Evolutionary conservation across 2,329 filamentous ascomycete genomes (phyloP), one percentile per base, ranked within the genome.

Genomic region (Nothomitra cinnamomea): DNA sequence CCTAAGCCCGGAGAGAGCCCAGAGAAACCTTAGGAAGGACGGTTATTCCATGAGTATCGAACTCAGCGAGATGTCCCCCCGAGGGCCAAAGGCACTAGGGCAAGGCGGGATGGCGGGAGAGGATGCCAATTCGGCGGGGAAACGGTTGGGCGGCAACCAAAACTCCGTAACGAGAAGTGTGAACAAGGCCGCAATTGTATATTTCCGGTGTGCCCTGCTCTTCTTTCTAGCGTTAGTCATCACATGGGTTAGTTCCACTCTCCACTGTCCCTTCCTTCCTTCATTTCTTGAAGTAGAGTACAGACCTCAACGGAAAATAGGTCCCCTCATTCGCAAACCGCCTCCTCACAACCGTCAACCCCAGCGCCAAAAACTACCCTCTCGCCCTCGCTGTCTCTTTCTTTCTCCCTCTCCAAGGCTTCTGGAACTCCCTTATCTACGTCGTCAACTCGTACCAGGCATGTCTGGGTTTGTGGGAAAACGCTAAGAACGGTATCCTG

Each of bases 171-270:
- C 19, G 10, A 8, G 42, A 7, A 24, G 2, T n/a, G 19, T 21
- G 2, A 59, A 58, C 32, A 51, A 41, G 10, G 58, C 57, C 12
- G 57, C 58, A 17, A 54, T 28, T 25, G 54, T 35, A 13, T 59
- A 58, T 49, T 57, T 57, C 10, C 57, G 58, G 49, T 52, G 55
- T 12, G 58, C 58, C 21, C 17, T 58, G 7, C 40, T 59, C 21
- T 59, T 57, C 38, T 59, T 59, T 22, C 36, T 56, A 22, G 56
- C 57, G 5, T 49, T 59, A n/a, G 51, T 58, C 21, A 50, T 59
- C n/a, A 59, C 58, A 15, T 59, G 58, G 58, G 56, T 60, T 15
- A 32, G 54, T 49, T 28, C n/a, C 8, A 1, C n/a, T 8, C 8
- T 17, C 24, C 28, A 15, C 24, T 45, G 24, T 13, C 8, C 15